Conservation (phyloP, 805 yeast genomes). For the Monosporozyma servazzii region DNA sequence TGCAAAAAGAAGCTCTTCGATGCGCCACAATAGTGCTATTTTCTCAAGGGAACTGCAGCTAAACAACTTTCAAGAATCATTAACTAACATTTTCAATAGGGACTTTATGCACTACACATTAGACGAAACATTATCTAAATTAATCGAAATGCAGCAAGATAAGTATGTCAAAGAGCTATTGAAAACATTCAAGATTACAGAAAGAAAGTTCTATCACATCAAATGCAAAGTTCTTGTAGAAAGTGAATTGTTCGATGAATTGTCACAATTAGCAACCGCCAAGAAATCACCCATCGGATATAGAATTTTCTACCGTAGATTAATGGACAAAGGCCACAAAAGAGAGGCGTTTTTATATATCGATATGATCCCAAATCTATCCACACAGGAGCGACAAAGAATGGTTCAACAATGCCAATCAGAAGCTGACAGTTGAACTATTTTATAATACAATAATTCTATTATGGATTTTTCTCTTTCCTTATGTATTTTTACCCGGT, state of each 20-base stretch:
- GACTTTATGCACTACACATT: constrained; percentile 37
- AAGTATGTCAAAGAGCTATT: constrained; percentile 40
- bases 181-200: constrained; percentile 48
- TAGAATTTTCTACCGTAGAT: constrained; percentile 49
- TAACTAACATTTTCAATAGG: constrained; percentile 34
- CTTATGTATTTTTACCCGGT: constrained; percentile 2
- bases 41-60: constrained; percentile 39
- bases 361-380: constrained; percentile 38
- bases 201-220: constrained; percentile 46
- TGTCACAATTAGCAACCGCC: constrained; percentile 42
- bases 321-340: constrained; percentile 44
- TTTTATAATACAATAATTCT: neutral
- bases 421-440: neutral
- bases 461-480: neutral
- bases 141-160: constrained; percentile 42
- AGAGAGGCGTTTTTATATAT: constrained; percentile 56
- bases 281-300: constrained; percentile 66
- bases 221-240: constrained; percentile 41
- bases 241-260: constrained; percentile 44
- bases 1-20: constrained; percentile 8
- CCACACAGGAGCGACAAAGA: constrained; percentile 39
- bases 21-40: constrained; percentile 13
- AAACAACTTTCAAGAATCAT: constrained; percentile 35
- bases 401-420: constrained; percentile 39
- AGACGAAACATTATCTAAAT: constrained; percentile 38